A percentile compares a stretch with the other conserved stretches of the same genome.
These are phyloP conservation scores for Candida mesenterica DNA, from an alignment of 1,139 yeast species.

Conservation along the genomic window DNA sequence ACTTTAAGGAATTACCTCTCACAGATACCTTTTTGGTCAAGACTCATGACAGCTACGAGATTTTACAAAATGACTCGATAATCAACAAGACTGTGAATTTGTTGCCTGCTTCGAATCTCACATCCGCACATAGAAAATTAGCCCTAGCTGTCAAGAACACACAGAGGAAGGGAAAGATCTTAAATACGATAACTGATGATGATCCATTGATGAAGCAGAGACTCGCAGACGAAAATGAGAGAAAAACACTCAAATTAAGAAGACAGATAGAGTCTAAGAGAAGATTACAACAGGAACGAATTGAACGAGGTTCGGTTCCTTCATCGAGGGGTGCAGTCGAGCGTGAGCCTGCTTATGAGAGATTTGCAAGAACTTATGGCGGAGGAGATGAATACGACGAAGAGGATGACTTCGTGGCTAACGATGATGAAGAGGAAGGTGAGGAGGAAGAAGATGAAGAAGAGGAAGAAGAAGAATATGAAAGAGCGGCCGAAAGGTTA, in stretches of 20 bases:
- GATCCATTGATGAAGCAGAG: constrained; percentile 88
- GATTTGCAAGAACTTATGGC: constrained; percentile 42
- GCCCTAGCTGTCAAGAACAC: constrained; percentile 74
- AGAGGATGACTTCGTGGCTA: constrained; percentile 44
- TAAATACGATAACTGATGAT: constrained; percentile 66
- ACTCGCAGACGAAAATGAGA: constrained; percentile 77
- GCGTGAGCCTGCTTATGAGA: constrained; percentile 40
- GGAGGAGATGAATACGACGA: constrained; percentile 45
- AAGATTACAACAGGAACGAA: constrained; percentile 44
- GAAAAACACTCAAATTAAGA: constrained; percentile 65
- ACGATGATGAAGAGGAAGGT: constrained; percentile 50
- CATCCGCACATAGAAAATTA: constrained; percentile 76
- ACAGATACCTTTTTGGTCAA: constrained; percentile 72
- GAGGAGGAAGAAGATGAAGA: constrained; percentile 41
- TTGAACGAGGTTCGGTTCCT: constrained; percentile 31
- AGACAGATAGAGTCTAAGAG: constrained; percentile 62
- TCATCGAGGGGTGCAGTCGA: constrained; percentile 18
- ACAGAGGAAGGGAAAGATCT: constrained; percentile 58
- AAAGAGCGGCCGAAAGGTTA: constrained; percentile 61
- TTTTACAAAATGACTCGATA: constrained; percentile 56
- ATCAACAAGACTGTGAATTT: constrained; percentile 63
- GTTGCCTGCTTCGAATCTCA: constrained; percentile 83
- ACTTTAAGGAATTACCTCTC: constrained; percentile 63
- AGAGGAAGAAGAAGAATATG: constrained; percentile 57
- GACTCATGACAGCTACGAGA: constrained; percentile 69